A percentile compares a stretch with the other conserved stretches of the same genome.
These are phyloP conservation scores for Candida sanyaensis DNA, from an alignment of 1,139 yeast genomes.

Conservation along the genomic window DNA sequence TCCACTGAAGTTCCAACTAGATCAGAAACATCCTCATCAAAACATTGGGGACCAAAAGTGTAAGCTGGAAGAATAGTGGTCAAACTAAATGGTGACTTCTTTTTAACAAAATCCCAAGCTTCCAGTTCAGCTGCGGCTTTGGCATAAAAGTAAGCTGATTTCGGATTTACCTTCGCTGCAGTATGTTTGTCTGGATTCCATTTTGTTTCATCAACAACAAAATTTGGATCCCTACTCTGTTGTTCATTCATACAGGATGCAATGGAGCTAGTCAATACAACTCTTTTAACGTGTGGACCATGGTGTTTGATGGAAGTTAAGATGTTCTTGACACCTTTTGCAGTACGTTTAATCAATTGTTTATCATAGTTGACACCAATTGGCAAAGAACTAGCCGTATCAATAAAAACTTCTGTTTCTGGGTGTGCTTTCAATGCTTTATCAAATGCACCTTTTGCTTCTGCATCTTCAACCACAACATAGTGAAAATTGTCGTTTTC, in stretches of 20 bases:
- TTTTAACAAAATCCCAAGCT: constrained; percentile 32
- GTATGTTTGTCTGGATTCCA: constrained; percentile 32
- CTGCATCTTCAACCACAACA: constrained; percentile 35
- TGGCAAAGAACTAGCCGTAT: constrained; percentile 45
- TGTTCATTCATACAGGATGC: constrained; percentile 16
- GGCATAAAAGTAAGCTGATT: constrained; percentile 45
- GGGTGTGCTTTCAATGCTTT: constrained; percentile 25
- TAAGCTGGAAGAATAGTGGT: constrained; percentile 49
- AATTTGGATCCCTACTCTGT: constrained; percentile 7
- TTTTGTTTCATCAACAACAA: constrained; percentile 20
- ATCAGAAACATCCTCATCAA: constrained; percentile 22
- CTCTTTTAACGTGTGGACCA: constrained; percentile 51
- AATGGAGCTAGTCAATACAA: constrained; percentile 50
- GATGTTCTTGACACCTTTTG: constrained; percentile 29
- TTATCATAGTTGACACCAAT: constrained; percentile 27
- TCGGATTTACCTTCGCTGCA: constrained; percentile 25
- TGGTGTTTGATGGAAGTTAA: constrained; percentile 34
- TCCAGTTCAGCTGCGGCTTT: constrained; percentile 49
- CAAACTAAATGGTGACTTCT: constrained; percentile 39
- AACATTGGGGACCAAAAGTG: constrained; percentile 48
- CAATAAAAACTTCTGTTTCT: constrained; percentile 35
- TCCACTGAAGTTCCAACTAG: constrained; percentile 37
- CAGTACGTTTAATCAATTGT: constrained; percentile 35
- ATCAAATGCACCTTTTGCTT: constrained; percentile 35
- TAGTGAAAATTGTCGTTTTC: constrained; percentile 23